Base-by-base conservation (phyloP, 352 stramenopile species). In the Phytophthora brassicae region DNA sequence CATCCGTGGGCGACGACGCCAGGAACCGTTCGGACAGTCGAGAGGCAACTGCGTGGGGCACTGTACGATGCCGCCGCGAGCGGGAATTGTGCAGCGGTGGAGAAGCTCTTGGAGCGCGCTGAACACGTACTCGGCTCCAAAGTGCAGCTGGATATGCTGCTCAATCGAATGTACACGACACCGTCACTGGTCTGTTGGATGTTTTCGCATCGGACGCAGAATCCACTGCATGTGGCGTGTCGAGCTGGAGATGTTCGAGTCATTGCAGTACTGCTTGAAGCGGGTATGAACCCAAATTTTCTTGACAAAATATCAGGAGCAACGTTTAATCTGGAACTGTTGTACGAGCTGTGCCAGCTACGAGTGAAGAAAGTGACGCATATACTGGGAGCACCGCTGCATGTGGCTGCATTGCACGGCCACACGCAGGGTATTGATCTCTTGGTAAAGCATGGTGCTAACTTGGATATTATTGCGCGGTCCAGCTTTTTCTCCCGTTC, bases 261-360 rank as follows among this genome's bases (percentile, higher is more conserved):
- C 54, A 71, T 87, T 0, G 61, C 81, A 26, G 49, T 84, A 39
- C 60, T 94, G 20, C 68, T 90, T 7, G 64, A 86, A 12, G 77
- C 78, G 6, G 81, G 81, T 1, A 48, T 94, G 28, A 85, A 88
- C 48, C 72, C 85, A 1, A 91, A 94, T 43, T 83, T 84, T 38
- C 66, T 92, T 22, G 85, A 94, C 67, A 92, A 92, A 70, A 89
- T 89, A 43, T 72, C 79, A 3, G 81, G 85, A 6, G 74, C 73
- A 26, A 74, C 70, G 3, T 76, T 88, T 42, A 79, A 80, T 46
- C 51, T 90, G 16, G 77, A 86, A 41, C 44, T 88, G 17, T 41
- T 90, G 7, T 90, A 89, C 60, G 77, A 90, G n/a, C 45, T 88
- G 36, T 86, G 73, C 56, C 79, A 87, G 41, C 60, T 88, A 9